These are phyloP conservation scores for Effrenium voratum DNA, from an alignment of 73 alveolate species.

Conservation along the genomic window DNA sequence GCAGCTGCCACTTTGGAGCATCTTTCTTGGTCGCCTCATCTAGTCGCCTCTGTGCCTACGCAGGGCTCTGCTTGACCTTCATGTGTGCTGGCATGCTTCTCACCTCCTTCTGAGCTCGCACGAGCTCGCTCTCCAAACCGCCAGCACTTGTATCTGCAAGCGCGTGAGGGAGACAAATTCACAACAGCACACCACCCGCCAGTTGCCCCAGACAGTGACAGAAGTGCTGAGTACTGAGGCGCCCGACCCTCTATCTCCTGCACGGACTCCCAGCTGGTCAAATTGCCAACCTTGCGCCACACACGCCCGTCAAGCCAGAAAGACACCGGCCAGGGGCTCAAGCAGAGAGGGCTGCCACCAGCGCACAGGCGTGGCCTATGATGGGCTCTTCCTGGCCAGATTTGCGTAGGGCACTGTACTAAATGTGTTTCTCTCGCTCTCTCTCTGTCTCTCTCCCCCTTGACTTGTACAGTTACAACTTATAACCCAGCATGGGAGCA, in stretches of 20 bases:
- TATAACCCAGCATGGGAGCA: no score
- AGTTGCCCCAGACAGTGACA: neutral
- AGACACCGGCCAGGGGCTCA: neutral
- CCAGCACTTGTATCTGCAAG: neutral
- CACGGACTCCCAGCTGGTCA: conserved; percentile 81
- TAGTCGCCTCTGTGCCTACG: conserved; percentile 68
- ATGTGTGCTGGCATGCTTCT: neutral
- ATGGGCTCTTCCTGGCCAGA: conserved; percentile 22
- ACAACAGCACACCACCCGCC: neutral
- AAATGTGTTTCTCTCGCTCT: neutral
- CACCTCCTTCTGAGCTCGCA: conserved; percentile 75
- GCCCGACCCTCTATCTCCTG: conserved; percentile 49
- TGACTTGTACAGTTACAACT: no score
- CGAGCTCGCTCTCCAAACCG: conserved; percentile 59
- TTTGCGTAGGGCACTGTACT: neutral
- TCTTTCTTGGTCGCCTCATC: conserved; percentile 73
- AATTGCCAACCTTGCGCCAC: conserved; percentile 49
- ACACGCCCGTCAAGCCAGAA: neutral
- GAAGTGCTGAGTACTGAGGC: no score
- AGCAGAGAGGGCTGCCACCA: conserved; percentile 77
- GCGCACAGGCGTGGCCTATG: conserved; percentile 86
- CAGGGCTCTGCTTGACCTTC: neutral
- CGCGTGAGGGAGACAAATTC: neutral
- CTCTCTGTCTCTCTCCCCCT: no score
- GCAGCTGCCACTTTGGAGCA: conserved; percentile 66